Base-by-base conservation (phyloP, 2,329 filamentous ascomycete genomes). In the Teratosphaeria gauchensis region DNA sequence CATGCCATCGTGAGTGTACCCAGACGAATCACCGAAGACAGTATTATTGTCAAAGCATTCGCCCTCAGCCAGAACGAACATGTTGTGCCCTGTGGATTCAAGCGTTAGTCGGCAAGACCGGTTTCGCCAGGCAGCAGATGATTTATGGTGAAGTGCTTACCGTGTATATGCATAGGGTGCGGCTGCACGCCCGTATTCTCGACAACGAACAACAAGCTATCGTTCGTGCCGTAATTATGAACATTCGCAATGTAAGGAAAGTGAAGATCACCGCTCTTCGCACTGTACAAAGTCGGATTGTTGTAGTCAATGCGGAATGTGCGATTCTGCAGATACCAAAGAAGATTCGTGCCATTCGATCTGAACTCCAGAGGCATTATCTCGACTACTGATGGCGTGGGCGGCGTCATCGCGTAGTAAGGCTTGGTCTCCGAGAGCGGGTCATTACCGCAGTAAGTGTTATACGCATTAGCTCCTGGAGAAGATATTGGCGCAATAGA, bases 151-250 rank as follows among this genome's bases (percentile, higher is more conserved):
- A 2, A 14, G 33, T 19, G 48, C 38, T 55, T 11, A 55, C 67
- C 70, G 61, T 72, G 70, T 8, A 71, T 59, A 62, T 71, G 70
- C 65, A 73, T 70, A 9, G 70, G 71, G 48, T 72, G 69, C 3
- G 63, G 61, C 57, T 66, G 61, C 4, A 52, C n/a, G 31, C 64
- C 64, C 2, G 62, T 59, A 55, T 73, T 70, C 53, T 80, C 80
- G 1, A 88, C 68, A 21, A 84, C 75, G 16, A 88, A 72, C 3
- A 84, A 76, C 19, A 88, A 75, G 4, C 80, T 82, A 51, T 74
- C 74, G 63, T 84, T 84, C 32, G 67, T 72, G 57, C 82, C 77
- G 1, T 75, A 67, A 1, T 78, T 76, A 65, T 82, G 85, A 0
- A 77, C 75, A 24, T 79, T 74, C 62, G 83, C 60, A 6, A 62